These are phyloP conservation scores for Zygotorulaspora danielsina DNA, from an alignment of 805 yeast genomes.

Conservation along the genomic window DNA sequence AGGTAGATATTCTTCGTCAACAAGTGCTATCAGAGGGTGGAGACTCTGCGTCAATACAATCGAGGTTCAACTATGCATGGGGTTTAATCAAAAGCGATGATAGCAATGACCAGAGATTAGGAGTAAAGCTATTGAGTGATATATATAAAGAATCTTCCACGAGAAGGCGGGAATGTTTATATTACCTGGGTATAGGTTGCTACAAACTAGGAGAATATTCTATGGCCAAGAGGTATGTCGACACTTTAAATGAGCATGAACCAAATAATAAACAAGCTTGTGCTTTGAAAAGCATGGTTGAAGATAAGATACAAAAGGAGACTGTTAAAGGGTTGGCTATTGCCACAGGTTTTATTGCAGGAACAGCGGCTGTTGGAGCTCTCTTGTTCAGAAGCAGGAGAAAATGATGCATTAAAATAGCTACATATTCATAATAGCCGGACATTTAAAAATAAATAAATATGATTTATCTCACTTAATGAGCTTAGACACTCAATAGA, in stretches of 20 bases:
- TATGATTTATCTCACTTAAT: too few species aligned
- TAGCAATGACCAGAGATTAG: conserved; percentile 65
- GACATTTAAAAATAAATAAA: too few species aligned
- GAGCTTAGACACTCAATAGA: too few species aligned
- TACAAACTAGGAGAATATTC: conserved; percentile 83
- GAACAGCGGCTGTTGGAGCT: conserved; percentile 59
- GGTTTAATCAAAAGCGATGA: conserved; percentile 74
- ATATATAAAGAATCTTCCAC: conserved; percentile 71
- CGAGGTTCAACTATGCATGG: conserved; percentile 95
- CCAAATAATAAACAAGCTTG: conserved; percentile 80
- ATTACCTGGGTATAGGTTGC: conserved; percentile 82
- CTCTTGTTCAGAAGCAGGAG: conserved; percentile 22
- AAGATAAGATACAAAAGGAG: conserved; percentile 78
- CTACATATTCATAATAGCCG: conserved; percentile 3
- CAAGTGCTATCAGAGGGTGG: conserved; percentile 74
- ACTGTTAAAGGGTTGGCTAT: conserved; percentile 86
- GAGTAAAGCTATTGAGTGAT: conserved; percentile 68
- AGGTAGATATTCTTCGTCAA: conserved; percentile 66
- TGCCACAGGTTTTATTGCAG: conserved; percentile 79
- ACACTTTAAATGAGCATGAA: conserved; percentile 69
- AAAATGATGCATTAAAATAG: conserved; percentile 10
- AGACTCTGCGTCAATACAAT: conserved; percentile 74
- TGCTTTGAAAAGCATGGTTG: conserved; percentile 68
- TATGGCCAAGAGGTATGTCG: conserved; percentile 81
- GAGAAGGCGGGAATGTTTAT: conserved; percentile 84